These are phyloP conservation scores for Ceratocystiopsis minuta DNA, from an alignment of 2,329 filamentous ascomycete species.

Conservation along the genomic window DNA sequence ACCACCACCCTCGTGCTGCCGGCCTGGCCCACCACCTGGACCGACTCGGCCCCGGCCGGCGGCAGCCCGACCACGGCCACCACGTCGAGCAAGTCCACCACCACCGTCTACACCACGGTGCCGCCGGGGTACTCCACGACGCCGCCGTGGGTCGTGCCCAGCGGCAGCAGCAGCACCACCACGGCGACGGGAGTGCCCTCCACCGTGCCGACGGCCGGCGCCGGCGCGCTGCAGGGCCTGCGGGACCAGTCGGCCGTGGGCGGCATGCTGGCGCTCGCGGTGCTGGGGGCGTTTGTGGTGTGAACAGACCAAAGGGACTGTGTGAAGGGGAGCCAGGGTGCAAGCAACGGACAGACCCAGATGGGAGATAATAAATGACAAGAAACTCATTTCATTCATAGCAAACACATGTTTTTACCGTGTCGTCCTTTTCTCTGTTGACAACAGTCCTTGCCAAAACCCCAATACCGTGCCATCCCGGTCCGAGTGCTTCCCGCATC, in stretches of 20 bases:
- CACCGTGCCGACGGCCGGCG: conserved; percentile 9
- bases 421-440: too few species aligned
- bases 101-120: background rate
- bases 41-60: background rate
- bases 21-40: conserved; percentile 5
- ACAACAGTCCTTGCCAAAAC: too few species aligned
- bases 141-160: too few species aligned
- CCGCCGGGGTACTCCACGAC: background rate
- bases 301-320: conserved; percentile 1
- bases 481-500: too few species aligned
- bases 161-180: background rate
- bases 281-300: conserved; percentile 8
- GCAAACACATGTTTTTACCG: too few species aligned
- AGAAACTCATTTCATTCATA: too few species aligned
- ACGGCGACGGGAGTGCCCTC: background rate
- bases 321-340: background rate
- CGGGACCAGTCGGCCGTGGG: conserved; percentile 9
- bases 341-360: background rate
- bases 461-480: too few species aligned
- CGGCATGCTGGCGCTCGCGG: conserved; percentile 6
- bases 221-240: conserved; percentile 1
- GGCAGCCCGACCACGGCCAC: background rate
- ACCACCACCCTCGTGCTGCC: conserved; percentile 8
- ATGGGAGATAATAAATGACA: background rate
- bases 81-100: background rate